These are phyloP conservation scores for Pythium monospermum DNA, from an alignment of 352 stramenopile species.

Conservation along the genomic window DNA sequence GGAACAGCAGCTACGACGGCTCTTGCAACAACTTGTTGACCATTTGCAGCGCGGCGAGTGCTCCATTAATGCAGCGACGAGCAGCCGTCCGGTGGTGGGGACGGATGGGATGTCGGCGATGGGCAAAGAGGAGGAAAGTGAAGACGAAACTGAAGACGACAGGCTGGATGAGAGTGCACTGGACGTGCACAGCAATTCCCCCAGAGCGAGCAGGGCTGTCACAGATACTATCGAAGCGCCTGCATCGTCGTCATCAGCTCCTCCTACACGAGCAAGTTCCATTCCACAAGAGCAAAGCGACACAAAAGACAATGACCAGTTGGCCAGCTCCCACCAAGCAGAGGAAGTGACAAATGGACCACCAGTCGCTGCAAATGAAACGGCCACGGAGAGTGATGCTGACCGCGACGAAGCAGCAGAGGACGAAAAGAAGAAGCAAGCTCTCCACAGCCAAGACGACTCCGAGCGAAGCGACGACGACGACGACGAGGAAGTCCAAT, in stretches of 20 bases:
- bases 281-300: too few relatives aligned
- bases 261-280: too few relatives aligned
- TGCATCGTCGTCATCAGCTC: too few relatives aligned
- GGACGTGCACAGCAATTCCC: conserved; percentile 24
- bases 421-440: conserved; percentile 38
- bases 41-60: conserved; percentile 27
- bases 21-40: conserved; percentile 61
- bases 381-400: background rate
- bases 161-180: conserved; percentile 35
- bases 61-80: background rate
- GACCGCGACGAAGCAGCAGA: conserved; percentile 19
- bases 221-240: background rate
- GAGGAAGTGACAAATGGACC: background rate
- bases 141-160: conserved; percentile 20
- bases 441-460: conserved; percentile 35
- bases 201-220: conserved; percentile 9
- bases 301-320: background rate
- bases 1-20: conserved; percentile 50
- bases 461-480: conserved; percentile 43
- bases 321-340: background rate
- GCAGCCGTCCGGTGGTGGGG: too few relatives aligned
- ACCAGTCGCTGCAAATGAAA: background rate
- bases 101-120: background rate
- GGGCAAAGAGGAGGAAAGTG: conserved; percentile 4
- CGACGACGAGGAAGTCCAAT: conserved; percentile 59